These are phyloP conservation scores for Podaxis sp. DNA, from an alignment of 768 basidiomycete genomes.

Conservation along the genomic window DNA sequence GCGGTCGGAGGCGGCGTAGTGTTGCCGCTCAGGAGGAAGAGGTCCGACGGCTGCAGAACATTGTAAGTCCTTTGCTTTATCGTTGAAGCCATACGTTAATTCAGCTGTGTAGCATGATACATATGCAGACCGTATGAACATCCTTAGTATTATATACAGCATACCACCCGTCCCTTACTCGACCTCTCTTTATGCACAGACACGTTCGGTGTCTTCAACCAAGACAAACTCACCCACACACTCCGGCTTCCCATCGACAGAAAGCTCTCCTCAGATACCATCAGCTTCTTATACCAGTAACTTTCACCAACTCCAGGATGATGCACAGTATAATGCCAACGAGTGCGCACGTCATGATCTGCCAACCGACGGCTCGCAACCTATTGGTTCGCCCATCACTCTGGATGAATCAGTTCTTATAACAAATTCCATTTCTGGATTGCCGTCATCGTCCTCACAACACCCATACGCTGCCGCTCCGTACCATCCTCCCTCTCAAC, in stretches of 20 bases:
- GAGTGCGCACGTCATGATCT: slow-evolving; percentile 18
- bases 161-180: slow-evolving; percentile 75
- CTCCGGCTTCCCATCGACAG: slow-evolving; percentile 48
- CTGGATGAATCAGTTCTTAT: slow-evolving; percentile 31
- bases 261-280: slow-evolving; percentile 37
- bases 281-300: slow-evolving; percentile 28
- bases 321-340: slow-evolving; percentile 21
- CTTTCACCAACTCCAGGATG: slow-evolving; percentile 31
- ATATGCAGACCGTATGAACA: slow-evolving; percentile 92
- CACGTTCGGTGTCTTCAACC: slow-evolving; percentile 37
- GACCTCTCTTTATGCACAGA: slow-evolving; percentile 41
- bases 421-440: slow-evolving; percentile 24
- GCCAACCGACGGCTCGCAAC: slow-evolving; percentile 20
- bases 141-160: slow-evolving; percentile 84
- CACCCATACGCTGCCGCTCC: slow-evolving; percentile 55
- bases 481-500: slow-evolving; percentile 32
- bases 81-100: slow-evolving; percentile 10
- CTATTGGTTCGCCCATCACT: slow-evolving; percentile 39
- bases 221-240: slow-evolving; percentile 43
- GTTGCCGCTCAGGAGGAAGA: slow-evolving; percentile 91
- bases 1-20: slow-evolving; percentile 63
- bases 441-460: slow-evolving; percentile 24
- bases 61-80: slow-evolving; percentile 49
- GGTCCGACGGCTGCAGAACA: slow-evolving; percentile 78
- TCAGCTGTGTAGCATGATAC: slow-evolving; percentile 72